Base-by-base conservation (phyloP, 352 stramenopile species). In the Pythium aquatile region DNA sequence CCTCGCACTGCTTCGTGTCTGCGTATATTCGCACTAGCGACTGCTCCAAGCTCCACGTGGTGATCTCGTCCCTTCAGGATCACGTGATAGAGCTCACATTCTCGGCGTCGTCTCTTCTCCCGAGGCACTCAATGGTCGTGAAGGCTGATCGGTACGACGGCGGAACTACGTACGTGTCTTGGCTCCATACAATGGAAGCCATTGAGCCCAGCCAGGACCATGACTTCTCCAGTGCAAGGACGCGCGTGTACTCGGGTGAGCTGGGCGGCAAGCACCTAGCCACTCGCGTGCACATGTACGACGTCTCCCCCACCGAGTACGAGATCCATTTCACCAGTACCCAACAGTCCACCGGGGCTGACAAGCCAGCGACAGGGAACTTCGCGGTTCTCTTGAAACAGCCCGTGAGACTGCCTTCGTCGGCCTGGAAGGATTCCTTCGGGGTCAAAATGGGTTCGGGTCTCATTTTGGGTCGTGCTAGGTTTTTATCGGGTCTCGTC, bases 201-300 rank as follows among this genome's bases (percentile, higher is more conserved):
- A n/a, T n/a, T n/a, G n/a, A n/a, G n/a, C n/a, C n/a, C n/a, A n/a
- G n/a, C n/a, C n/a, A n/a, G 0, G 14, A 53, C 37, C 26, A 47
- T 4, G 13, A 32, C 29, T 16, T 30, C 8, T 17, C 13, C 20
- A 61, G 26, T 35, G 47, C 1, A 35, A 20, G 9, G 24, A 64
- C n/a, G 2, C 66, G 76, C 14, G 59, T 85, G 0, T 82, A 75
- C 61, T 83, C 77, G 9, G 75, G 77, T 1, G 66, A 85, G 29
- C 57, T 76, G 26, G 13, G 63, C 3, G 26, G 26, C n/a, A 24
- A 20, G 2, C 29, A 51, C 6, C 11, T 13, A 8, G 42, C 9
- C 0, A 68, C 65, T 33, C 35, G 35, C n/a, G 46, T 66, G 2
- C 51, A 70, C 11, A 37, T 70, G 1, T 66, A 55, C 46, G 64